A percentile compares a stretch with the other conserved stretches of the same genome.
Evolutionary conservation across 108 stramenopile species (phyloP).

Genomic region (Cyclotella choctawhatcheeana): DNA sequence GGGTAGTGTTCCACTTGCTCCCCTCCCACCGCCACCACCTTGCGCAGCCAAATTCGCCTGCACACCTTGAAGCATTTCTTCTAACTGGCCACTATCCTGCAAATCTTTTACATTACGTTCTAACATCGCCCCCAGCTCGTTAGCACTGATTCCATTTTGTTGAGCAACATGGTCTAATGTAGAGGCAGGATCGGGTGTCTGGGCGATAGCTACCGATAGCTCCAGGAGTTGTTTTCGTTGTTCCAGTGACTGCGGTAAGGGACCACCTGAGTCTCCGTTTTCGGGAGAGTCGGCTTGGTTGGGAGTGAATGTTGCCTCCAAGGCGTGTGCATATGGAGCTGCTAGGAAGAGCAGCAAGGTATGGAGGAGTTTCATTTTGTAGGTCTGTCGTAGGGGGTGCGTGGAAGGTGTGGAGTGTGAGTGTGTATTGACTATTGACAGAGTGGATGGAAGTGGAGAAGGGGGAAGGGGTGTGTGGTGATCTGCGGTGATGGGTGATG

Average conservation of each 20-base stretch:
- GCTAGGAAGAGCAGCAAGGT: slow-evolving; percentile 4
- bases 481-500: slow-evolving; percentile 2
- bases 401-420: too few relatives aligned
- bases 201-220: slow-evolving; percentile 66
- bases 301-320: slow-evolving; percentile 56
- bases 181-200: slow-evolving; percentile 71
- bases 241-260: slow-evolving; percentile 58
- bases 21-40: slow-evolving; percentile 19
- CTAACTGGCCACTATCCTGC: slow-evolving; percentile 39
- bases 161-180: slow-evolving; percentile 69
- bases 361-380: neutral
- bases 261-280: slow-evolving; percentile 42
- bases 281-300: slow-evolving; percentile 41
- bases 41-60: slow-evolving; percentile 29
- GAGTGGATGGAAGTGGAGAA: too few relatives aligned
- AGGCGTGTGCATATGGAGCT: slow-evolving; percentile 2
- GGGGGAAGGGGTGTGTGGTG: too few relatives aligned
- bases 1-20: slow-evolving; percentile 36
- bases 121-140: slow-evolving; percentile 67
- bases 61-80: slow-evolving; percentile 34
- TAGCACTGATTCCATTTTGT: slow-evolving; percentile 61
- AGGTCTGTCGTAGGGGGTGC: too few relatives aligned
- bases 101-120: slow-evolving; percentile 69
- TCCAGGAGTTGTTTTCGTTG: slow-evolving; percentile 76
- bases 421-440: too few relatives aligned